A percentile compares a stretch with the other conserved stretches of the same genome.
These are phyloP conservation scores for Scheffersomyces lignicola DNA, from an alignment of 1,139 yeast genomes.

Conservation along the genomic window DNA sequence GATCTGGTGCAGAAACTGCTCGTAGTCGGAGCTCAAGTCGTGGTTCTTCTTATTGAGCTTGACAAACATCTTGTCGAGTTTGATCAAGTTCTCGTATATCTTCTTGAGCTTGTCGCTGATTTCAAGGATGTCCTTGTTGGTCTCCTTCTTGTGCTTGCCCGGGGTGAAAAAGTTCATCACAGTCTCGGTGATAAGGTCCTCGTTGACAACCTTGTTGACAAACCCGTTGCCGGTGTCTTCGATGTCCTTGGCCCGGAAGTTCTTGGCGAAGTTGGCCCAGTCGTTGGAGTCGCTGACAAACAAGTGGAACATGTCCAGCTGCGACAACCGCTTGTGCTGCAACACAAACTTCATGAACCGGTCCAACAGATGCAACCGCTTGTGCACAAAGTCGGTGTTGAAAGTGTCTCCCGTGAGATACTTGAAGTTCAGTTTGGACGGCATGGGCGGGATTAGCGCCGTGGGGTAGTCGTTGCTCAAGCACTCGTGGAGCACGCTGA, in stretches of 20 bases:
- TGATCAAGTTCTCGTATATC: conserved; percentile 76
- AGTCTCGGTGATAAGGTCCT: conserved; percentile 77
- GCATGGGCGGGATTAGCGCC: conserved; percentile 87
- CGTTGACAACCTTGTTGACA: conserved; percentile 47
- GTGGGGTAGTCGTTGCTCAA: conserved; percentile 79
- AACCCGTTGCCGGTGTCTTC: conserved; percentile 26
- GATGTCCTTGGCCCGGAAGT: conserved; percentile 45
- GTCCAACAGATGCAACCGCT: conserved; percentile 80
- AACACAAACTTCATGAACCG: conserved; percentile 74
- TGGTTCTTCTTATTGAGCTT: conserved; percentile 72
- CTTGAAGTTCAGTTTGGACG: conserved; percentile 88
- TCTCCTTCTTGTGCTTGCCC: conserved; percentile 63
- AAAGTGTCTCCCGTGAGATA: conserved; percentile 94
- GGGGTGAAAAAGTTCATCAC: conserved; percentile 90
- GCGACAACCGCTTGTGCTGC: conserved; percentile 68
- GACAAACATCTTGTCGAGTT: conserved; percentile 75
- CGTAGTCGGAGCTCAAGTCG: conserved; percentile 72
- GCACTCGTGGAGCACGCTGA: conserved; percentile 74
- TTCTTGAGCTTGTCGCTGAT: conserved; percentile 81
- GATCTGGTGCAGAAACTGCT: conserved; percentile 69
- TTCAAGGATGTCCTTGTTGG: conserved; percentile 76
- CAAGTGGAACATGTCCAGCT: conserved; percentile 69
- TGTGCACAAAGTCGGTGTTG: conserved; percentile 74
- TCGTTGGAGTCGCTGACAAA: conserved; percentile 76
- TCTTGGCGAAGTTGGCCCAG: conserved; percentile 79